Evolutionary conservation across 345 rosid species (phyloP).

Genomic region (Syzygium grande): DNA sequence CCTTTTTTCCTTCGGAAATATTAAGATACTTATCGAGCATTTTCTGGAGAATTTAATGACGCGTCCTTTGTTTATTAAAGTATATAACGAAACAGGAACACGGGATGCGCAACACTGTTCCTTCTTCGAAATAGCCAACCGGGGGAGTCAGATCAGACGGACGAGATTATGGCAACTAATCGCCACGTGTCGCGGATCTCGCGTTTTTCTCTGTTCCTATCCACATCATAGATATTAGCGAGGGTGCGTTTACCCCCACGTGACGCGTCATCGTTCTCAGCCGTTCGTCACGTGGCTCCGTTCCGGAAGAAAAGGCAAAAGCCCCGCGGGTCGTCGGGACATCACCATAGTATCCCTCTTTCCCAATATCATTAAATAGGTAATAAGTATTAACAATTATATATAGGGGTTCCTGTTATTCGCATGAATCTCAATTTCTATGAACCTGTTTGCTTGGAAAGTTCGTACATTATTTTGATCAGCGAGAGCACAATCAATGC

Average conservation of each 20-base stretch:
- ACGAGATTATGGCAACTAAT: not conserved
- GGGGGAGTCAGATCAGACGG: not conserved
- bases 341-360: not conserved
- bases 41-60: not conserved
- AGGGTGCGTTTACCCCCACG: not conserved
- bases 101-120: not conserved
- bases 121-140: not conserved
- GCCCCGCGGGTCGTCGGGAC: not conserved
- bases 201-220: not conserved
- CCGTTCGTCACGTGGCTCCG: conserved; percentile 3
- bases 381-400: not conserved
- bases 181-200: not conserved
- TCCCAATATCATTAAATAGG: not conserved
- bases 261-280: conserved; percentile 26
- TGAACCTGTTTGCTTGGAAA: not conserved
- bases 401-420: not conserved
- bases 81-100: not conserved
- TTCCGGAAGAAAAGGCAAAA: not conserved
- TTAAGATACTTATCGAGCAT: not conserved
- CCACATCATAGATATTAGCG: not conserved
- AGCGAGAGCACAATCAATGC: too few relatives aligned
- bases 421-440: not conserved
- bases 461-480: not conserved
- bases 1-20: not conserved
- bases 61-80: not conserved